Evolutionary conservation across 257 asterid species (phyloP), one percentile per base, ranked within the genome.

Genomic region (Petrea volubilis): DNA sequence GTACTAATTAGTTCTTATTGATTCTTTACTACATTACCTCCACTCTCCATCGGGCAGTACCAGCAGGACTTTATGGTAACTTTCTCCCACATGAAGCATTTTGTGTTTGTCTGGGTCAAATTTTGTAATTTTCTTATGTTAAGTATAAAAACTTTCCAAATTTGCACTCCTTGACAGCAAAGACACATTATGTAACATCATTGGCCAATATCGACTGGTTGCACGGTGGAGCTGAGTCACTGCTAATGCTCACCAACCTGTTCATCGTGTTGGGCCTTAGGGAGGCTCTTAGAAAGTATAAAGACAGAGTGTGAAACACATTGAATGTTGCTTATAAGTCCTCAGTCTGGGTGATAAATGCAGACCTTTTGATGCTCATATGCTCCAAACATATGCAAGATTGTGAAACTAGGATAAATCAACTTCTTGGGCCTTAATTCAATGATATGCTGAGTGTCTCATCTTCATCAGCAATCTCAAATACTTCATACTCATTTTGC

Each of bases 61-160:
- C 97, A 1, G 96, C 96, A 27, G 97, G 97, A 70, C 88, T 90
- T 33, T 88, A 88, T 63, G 96, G 96, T 90, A 88, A 75, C 6
- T 40, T 73, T 61, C 73, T 72, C 51, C 56, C 6, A 14, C 29
- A 13, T 28, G 53, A 52, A 66, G 18, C n/a, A 15, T 52, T 11
- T 28, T 15, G 33, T 56, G 34, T 25, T 36, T 40, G 14, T 25
- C 33, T 18, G 47, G 21, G 70, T 23, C 18, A 67, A 47, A 21
- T 1, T 43, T 47, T 68, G 15, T n/a, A n/a, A n/a, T n/a, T n/a
- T n/a, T n/a, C 66, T 20, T 28, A 9, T 43, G 7, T 64, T 43
- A 44, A 49, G 63, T 25, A 34, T 55, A n/a, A 4, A 44, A 36
- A 28, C 6, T 25, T 70, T 74, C 78, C 41, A 47, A 84, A 38